Base-by-base conservation (phyloP, 2,329 filamentous ascomycete species). In the Exutisphaerella laricina region DNA sequence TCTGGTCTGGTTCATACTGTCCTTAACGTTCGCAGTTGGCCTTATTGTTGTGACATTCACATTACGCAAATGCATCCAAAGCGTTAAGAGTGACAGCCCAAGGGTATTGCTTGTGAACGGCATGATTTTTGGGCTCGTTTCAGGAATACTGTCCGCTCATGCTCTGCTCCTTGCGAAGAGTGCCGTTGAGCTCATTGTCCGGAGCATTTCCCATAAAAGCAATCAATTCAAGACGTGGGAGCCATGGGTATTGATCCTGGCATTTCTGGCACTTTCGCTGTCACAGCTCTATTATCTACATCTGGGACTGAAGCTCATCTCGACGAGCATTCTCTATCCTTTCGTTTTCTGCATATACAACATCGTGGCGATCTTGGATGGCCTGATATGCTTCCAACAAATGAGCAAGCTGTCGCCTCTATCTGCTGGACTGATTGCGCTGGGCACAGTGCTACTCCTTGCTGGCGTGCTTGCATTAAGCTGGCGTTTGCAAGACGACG, bases 341-440 rank as follows among this genome's bases (percentile, higher is more conserved):
- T 82, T 97, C 56, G 89, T 97, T 28, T 98, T 98, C 68, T 98
- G 92, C 74, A 80, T 97, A 52, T 98, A 97, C 75, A 98, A 98
- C 73, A 95, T 98, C 59, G 89, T 97, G 60, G 92, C 92, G 53
- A 98, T 98, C 55, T 73, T 97, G 55, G 92, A 98, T 66, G 92
- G 92, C 22, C 75, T 98, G 55, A 95, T 98, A 58, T 98, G 97
- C 68, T 98, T 97, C 69, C 78, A 84, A 57, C 92, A 98, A 66
- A 85, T 84, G 40, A 83, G 88, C 51, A 76, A 85, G 43, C 79
- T 98, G 50, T 80, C 82, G 12, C 74, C 80, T 1, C 67, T 92
- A 2, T 82, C 87, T 58, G 90, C 85, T 12, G 79, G 80, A 26
- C 76, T 94, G 45, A 94, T 97, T 50, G 79, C 88, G 0, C 66